Percentiles rank a stretch among this genome's conserved stretches.
Evolutionary conservation across 2,329 filamentous ascomycete species (phyloP).

Genomic region (Microsporum audouinii): DNA sequence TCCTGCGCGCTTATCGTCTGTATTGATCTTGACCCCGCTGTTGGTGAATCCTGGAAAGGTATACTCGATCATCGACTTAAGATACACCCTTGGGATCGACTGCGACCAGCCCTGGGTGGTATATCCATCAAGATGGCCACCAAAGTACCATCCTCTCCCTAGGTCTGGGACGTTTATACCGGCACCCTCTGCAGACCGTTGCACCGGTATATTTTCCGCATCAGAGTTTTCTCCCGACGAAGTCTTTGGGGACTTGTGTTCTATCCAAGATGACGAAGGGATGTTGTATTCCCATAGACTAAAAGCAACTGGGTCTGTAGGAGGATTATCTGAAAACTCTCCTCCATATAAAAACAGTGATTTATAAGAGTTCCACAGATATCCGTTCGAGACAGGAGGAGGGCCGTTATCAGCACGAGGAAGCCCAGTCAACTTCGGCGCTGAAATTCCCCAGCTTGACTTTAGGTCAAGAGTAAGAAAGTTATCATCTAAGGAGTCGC

Average conservation of each 20-base stretch:
- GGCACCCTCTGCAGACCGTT: constrained; percentile 62
- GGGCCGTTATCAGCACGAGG: constrained; percentile 52
- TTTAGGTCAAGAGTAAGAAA: constrained; percentile 62
- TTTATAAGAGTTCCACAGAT: constrained; percentile 61
- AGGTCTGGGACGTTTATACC: constrained; percentile 58
- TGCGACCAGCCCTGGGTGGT: constrained; percentile 58
- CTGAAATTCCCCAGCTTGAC: constrained; percentile 56
- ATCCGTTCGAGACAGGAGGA: constrained; percentile 60
- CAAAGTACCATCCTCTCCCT: constrained; percentile 66
- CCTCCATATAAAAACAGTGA: constrained; percentile 65
- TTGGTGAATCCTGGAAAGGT: constrained; percentile 62
- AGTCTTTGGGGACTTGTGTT: constrained; percentile 50
- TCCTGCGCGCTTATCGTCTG: constrained; percentile 45
- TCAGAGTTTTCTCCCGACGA: constrained; percentile 54
- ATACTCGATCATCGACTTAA: constrained; percentile 64
- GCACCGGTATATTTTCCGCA: constrained; percentile 44
- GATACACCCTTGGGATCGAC: constrained; percentile 51
- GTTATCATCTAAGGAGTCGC: constrained; percentile 47
- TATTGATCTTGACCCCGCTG: constrained; percentile 47
- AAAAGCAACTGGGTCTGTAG: constrained; percentile 45
- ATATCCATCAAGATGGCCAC: constrained; percentile 58
- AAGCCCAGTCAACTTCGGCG: constrained; percentile 52
- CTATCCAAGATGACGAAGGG: constrained; percentile 47
- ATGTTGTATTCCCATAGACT: constrained; percentile 63
- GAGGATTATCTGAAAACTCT: constrained; percentile 55